phyloP scores from a whole-genome alignment of 371 early-diverging fungal species.

The Phascolomyces articulosus region DNA sequence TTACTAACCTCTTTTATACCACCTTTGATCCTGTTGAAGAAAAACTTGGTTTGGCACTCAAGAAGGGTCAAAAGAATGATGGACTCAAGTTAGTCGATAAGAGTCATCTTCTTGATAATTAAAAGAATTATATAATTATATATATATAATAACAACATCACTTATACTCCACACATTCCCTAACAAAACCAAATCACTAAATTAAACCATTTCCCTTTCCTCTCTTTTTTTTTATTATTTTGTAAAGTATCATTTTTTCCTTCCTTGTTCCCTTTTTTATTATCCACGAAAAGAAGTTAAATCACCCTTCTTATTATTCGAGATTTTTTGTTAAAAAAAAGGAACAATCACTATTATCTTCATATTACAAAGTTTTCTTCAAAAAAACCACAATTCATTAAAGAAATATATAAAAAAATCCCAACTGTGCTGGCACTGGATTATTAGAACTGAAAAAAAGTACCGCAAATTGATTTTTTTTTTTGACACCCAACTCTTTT shows the following conservation, averaged over 20 bases:
- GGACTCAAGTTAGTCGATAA: conserved; percentile 41
- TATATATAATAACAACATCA: neutral
- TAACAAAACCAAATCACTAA: neutral
- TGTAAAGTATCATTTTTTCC: conserved; percentile 5
- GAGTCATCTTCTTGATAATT: neutral
- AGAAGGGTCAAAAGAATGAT: conserved; percentile 37
- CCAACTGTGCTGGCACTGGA: too few relatives aligned
- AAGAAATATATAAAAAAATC: too few relatives aligned
- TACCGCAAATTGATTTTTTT: too few relatives aligned
- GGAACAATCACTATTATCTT: too few relatives aligned
- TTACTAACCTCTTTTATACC: conserved; percentile 49
- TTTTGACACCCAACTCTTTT: neutral
- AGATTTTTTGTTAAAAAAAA: too few relatives aligned
- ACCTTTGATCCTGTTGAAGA: conserved; percentile 45
- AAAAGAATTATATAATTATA: neutral
- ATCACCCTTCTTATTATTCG: too few relatives aligned
- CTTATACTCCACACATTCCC: neutral
- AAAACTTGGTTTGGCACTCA: conserved; percentile 40
- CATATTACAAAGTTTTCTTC: too few relatives aligned
- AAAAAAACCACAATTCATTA: too few relatives aligned
- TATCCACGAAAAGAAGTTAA: neutral
- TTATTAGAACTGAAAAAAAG: too few relatives aligned
- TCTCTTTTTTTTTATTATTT: neutral
- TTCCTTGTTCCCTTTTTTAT: neutral
- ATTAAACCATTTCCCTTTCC: neutral